Conservation (phyloP, 2,329 filamentous ascomycete species). For the Calonectria pteridis region DNA sequence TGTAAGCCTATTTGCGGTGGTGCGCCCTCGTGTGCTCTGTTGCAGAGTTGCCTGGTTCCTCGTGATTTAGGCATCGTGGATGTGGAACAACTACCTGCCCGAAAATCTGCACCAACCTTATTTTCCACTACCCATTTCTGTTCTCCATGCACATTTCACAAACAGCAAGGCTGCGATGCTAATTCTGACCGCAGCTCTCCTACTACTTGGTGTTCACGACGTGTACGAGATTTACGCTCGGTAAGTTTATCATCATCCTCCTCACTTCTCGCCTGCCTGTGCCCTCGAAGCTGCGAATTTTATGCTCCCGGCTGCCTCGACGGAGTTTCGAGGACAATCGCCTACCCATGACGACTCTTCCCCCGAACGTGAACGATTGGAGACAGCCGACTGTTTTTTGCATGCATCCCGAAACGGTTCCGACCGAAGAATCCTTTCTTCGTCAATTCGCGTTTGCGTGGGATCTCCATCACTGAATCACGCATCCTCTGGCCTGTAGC, state of each 20-base stretch:
- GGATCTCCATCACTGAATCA: neutral
- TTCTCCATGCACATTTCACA: neutral
- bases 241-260: slow-evolving; percentile 30
- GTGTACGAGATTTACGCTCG: slow-evolving; percentile 45
- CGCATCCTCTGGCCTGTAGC: neutral
- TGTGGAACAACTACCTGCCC: slow-evolving; percentile 21
- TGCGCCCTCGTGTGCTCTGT: neutral
- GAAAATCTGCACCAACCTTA: slow-evolving; percentile 22
- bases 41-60: slow-evolving; percentile 11
- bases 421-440: no score
- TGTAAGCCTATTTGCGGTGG: neutral
- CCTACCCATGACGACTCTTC: neutral
- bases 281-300: neutral
- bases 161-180: slow-evolving; percentile 25
- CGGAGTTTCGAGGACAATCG: neutral
- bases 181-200: slow-evolving; percentile 36
- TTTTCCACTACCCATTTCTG: slow-evolving; percentile 14
- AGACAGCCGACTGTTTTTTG: no score
- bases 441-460: neutral
- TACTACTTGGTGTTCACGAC: slow-evolving; percentile 45
- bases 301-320: neutral
- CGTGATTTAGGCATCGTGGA: slow-evolving; percentile 9
- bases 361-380: neutral
- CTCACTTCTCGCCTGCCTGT: neutral
- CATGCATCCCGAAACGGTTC: no score